Evolutionary conservation across 2,329 filamentous ascomycete genomes (phyloP).

Genomic region (Fusarium anthophilum): DNA sequence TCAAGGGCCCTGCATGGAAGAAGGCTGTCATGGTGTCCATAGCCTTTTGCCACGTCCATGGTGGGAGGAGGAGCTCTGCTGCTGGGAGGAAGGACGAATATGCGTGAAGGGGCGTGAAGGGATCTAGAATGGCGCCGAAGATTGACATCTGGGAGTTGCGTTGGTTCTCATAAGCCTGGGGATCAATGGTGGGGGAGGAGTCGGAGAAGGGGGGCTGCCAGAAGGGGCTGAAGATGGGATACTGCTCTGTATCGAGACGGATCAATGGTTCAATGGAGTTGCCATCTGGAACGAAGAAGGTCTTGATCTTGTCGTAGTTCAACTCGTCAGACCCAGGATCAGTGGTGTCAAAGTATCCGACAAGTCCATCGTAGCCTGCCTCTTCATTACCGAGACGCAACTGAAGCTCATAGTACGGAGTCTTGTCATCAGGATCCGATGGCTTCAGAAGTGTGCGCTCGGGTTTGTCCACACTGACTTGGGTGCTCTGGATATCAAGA

Average conservation of each 20-base stretch:
- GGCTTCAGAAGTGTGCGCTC: neutral
- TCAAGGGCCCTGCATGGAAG: conserved; percentile 50
- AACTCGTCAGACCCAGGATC: conserved; percentile 22
- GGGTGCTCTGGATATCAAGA: conserved; percentile 32
- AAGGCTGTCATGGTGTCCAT: conserved; percentile 53
- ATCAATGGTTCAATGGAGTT: neutral
- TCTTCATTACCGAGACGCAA: conserved; percentile 50
- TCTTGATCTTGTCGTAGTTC: conserved; percentile 40
- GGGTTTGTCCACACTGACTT: neutral
- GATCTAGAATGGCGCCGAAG: conserved; percentile 50
- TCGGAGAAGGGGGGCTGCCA: conserved; percentile 28
- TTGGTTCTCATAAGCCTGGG: neutral
- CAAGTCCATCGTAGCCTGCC: conserved; percentile 49
- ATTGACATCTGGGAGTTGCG: conserved; percentile 27
- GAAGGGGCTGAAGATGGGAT: conserved; percentile 42
- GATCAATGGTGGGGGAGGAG: neutral
- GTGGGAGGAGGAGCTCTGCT: conserved; percentile 41
- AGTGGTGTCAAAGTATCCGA: conserved; percentile 50
- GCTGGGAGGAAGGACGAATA: conserved; percentile 49
- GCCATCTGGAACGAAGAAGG: conserved; percentile 34
- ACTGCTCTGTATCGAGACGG: conserved; percentile 15
- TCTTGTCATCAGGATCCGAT: neutral
- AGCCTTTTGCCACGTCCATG: conserved; percentile 51
- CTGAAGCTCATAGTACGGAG: conserved; percentile 46
- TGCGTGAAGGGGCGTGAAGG: conserved; percentile 49